phyloP scores from a whole-genome alignment of 2,329 filamentous ascomycete genomes.

The Pseudopithomyces maydicus region DNA sequence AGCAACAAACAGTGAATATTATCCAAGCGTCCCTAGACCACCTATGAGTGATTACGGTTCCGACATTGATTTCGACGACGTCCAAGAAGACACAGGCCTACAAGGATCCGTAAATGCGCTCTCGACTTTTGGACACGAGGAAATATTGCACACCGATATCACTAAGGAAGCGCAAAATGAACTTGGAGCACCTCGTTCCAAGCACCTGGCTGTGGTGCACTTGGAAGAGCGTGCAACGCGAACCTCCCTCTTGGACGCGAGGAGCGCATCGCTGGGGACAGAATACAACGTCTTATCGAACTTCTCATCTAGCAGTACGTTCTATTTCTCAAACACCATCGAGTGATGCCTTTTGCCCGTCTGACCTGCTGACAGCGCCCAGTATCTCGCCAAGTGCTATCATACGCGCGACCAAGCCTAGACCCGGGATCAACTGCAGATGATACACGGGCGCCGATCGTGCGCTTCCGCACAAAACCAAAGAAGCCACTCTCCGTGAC shows the following conservation, averaged over 20 bases:
- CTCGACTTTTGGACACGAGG: constrained; percentile 38
- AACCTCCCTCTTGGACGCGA: constrained; percentile 24
- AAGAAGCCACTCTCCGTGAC: constrained; percentile 83
- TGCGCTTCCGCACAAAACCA: constrained; percentile 78
- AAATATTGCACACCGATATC: constrained; percentile 27
- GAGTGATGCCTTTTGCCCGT: constrained; percentile 3
- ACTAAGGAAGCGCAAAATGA: constrained; percentile 18
- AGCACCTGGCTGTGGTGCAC: constrained; percentile 21
- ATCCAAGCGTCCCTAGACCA: constrained; percentile 58
- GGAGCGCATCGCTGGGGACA: constrained; percentile 45
- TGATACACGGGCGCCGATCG: constrained; percentile 66
- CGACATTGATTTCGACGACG: constrained; percentile 58
- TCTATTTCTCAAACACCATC: background rate
- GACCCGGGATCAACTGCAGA: constrained; percentile 3
- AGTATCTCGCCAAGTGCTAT: constrained; percentile 36
- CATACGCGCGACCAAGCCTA: background rate
- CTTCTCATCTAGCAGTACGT: constrained; percentile 40
- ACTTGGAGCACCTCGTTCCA: background rate
- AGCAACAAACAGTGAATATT: constrained; percentile 60
- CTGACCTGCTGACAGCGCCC: constrained; percentile 49
- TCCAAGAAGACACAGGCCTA: constrained; percentile 63
- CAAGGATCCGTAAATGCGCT: constrained; percentile 57
- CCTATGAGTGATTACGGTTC: constrained; percentile 67
- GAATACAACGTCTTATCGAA: constrained; percentile 49
- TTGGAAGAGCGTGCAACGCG: constrained; percentile 22